These are phyloP conservation scores for Pinus tabuliformis DNA, from an alignment of 75 land plant species.

Conservation along the genomic window DNA sequence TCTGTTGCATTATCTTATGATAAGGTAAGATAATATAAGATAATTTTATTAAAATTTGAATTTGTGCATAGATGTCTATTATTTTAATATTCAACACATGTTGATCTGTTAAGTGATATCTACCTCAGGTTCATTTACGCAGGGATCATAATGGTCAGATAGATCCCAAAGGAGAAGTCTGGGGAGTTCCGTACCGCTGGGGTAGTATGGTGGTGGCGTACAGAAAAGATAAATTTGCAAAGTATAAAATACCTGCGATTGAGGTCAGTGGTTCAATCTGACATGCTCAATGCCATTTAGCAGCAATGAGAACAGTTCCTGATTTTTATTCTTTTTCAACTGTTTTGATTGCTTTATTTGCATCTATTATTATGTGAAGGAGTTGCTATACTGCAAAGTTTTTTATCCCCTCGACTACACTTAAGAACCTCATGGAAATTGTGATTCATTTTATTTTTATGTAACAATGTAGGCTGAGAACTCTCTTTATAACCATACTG, in stretches of 20 bases:
- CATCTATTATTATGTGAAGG: background rate
- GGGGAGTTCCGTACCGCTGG: constrained; percentile 95
- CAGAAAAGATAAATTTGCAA: constrained; percentile 74
- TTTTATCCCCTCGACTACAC: background rate
- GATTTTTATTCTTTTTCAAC: background rate
- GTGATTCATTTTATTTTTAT: background rate
- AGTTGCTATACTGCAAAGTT: background rate
- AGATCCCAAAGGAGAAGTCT: constrained; percentile 63
- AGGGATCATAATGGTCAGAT: constrained; percentile 62
- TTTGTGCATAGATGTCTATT: too few species aligned
- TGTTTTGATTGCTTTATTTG: constrained; percentile 2
- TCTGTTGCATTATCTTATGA: background rate
- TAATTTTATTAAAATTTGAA: background rate
- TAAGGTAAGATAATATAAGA: too few species aligned
- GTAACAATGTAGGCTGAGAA: background rate
- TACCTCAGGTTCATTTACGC: constrained; percentile 59
- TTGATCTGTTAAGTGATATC: constrained; percentile 9
- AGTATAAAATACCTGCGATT: constrained; percentile 67
- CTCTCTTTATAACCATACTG: background rate
- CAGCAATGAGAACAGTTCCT: background rate
- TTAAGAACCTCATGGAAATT: background rate
- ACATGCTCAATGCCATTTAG: background rate
- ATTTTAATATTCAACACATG: background rate
- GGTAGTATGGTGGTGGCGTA: constrained; percentile 91
- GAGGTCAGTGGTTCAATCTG: constrained; percentile 41